A percentile compares a stretch with the other conserved stretches of the same genome.
These are phyloP conservation scores for Fusarium poae DNA, from an alignment of 2,329 filamentous ascomycete species.

Conservation along the genomic window DNA sequence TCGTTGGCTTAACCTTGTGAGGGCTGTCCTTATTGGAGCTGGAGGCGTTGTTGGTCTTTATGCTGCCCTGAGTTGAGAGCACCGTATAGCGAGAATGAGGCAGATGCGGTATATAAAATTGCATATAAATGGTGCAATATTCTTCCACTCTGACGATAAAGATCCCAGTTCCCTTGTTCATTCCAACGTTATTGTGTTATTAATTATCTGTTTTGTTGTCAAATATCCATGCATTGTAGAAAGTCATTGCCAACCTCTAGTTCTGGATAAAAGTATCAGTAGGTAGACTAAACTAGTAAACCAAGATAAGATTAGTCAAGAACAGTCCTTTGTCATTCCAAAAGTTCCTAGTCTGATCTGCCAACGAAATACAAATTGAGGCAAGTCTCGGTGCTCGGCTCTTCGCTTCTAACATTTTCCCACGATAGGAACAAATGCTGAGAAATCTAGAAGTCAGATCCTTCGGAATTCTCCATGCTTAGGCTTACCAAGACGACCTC, in stretches of 20 bases:
- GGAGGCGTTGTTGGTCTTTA: constrained; percentile 12
- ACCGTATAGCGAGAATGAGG: too few species aligned
- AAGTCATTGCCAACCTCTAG: neutral
- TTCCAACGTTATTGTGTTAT: neutral
- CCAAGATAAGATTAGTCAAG: neutral
- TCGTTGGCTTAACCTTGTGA: neutral
- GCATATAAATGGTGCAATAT: too few species aligned
- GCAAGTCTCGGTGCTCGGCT: neutral
- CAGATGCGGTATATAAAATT: too few species aligned
- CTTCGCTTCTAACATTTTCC: neutral
- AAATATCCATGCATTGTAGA: neutral
- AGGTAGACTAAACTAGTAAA: accelerated
- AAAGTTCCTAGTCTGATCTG: neutral
- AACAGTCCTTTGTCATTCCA: neutral
- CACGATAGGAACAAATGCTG: neutral
- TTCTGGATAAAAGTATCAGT: neutral
- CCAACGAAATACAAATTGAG: neutral
- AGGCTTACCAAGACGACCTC: neutral
- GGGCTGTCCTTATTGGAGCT: constrained; percentile 7
- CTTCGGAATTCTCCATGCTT: neutral
- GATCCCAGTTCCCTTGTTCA: too few species aligned
- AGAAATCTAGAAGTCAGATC: neutral
- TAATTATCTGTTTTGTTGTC: neutral
- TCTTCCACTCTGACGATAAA: too few species aligned
- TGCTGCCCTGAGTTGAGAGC: neutral